A percentile compares a stretch with the other conserved stretches of the same genome.
These are phyloP conservation scores for Closterium sp. DNA, from an alignment of 139 green algal species.

Conservation along the genomic window DNA sequence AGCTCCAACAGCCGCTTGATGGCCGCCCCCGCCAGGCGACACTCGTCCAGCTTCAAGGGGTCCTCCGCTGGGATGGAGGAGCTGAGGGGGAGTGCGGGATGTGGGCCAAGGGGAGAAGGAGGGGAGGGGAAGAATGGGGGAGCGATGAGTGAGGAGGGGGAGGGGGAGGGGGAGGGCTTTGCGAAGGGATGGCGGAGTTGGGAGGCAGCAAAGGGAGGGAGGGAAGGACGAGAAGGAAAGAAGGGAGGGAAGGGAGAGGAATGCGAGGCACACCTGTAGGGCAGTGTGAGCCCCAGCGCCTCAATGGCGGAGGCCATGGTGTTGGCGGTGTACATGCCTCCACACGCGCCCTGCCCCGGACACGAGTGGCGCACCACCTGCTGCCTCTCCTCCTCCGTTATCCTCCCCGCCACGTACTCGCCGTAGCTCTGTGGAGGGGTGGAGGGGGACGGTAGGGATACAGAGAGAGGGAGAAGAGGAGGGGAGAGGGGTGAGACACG, in stretches of 20 bases:
- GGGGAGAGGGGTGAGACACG: background rate
- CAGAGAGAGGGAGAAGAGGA: background rate
- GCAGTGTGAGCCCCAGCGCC: constrained; percentile 93
- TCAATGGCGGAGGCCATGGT: constrained; percentile 97
- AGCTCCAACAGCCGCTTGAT: constrained; percentile 61
- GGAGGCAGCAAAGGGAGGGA: background rate
- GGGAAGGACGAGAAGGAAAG: background rate
- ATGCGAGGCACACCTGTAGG: constrained; percentile 63
- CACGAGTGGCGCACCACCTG: constrained; percentile 91
- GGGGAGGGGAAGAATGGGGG: background rate
- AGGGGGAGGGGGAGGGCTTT: background rate
- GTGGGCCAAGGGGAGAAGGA: background rate
- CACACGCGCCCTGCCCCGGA: constrained; percentile 82
- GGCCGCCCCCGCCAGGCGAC: constrained; percentile 72
- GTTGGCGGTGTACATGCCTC: constrained; percentile 98
- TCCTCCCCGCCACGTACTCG: constrained; percentile 70
- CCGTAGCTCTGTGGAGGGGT: constrained; percentile 80
- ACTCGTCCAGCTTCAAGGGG: constrained; percentile 92
- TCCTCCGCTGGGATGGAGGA: constrained; percentile 91
- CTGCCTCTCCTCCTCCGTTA: constrained; percentile 78
- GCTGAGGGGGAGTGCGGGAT: background rate
- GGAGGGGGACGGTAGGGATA: background rate
- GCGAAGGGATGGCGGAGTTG: background rate
- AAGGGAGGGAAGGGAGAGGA: background rate
- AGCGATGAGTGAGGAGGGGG: background rate